These are phyloP conservation scores for Claviceps fusiformis DNA, from an alignment of 2,329 filamentous ascomycete species.

Conservation along the genomic window DNA sequence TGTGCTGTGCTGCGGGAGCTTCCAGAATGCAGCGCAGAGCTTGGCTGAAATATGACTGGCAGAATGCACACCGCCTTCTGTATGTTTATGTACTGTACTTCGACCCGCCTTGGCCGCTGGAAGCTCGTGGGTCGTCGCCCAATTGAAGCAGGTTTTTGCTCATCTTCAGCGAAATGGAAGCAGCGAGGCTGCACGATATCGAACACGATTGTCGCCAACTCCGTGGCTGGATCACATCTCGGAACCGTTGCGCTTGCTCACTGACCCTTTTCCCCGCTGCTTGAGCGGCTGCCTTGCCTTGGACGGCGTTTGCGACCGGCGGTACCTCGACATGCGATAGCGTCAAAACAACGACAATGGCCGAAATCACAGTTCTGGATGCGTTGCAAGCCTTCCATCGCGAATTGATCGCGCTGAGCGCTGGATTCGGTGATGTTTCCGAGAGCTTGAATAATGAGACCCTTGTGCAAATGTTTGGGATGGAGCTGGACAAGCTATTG, in stretches of 20 bases:
- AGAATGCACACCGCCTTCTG: conserved; percentile 22
- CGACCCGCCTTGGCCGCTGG: conserved; percentile 14
- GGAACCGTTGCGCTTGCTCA: conserved; percentile 2
- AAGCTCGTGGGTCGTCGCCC: conserved; percentile 10
- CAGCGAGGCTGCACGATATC: conserved; percentile 21
- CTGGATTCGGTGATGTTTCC: conserved; percentile 46
- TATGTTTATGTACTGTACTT: conserved; percentile 11
- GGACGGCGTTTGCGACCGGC: not conserved
- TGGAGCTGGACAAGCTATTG: conserved; percentile 58
- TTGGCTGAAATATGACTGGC: conserved; percentile 12
- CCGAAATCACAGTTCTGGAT: conserved; percentile 58
- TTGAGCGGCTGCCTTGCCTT: not conserved
- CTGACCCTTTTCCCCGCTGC: not conserved
- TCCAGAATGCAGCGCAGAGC: not conserved
- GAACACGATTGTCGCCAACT: conserved; percentile 5
- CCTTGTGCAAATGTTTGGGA: conserved; percentile 55
- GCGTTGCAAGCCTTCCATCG: conserved; percentile 74
- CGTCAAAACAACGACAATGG: conserved; percentile 40
- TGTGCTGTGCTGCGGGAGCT: not conserved
- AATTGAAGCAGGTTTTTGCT: conserved; percentile 8
- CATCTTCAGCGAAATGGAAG: conserved; percentile 12
- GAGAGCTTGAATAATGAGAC: conserved; percentile 60
- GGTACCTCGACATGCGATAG: conserved; percentile 31
- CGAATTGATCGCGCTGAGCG: conserved; percentile 65
- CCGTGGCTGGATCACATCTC: conserved; percentile 8